Base-by-base conservation (phyloP, 2,329 filamentous ascomycete species). In the Fusarium compactum region DNA sequence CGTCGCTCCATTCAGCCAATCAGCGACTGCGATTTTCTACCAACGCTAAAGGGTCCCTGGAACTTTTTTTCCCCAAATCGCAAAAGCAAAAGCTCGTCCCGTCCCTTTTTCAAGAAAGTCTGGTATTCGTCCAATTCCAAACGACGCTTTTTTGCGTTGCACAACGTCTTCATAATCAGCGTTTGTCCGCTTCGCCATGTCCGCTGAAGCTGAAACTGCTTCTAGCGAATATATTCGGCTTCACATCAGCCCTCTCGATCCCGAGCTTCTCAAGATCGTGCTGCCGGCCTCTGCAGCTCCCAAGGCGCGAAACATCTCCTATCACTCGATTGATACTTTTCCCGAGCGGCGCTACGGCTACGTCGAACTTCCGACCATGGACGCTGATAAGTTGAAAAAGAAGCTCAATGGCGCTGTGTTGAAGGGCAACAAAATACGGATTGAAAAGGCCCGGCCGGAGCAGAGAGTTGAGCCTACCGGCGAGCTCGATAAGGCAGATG, bases 341-440 rank as follows among this genome's bases (percentile, higher is more conserved):
- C 95, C 95, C 16, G 96, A 99, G 71, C 92, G 89, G 78, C 91
- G 89, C 56, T 99, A 94, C 89, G 96, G 95, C 59, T 99, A 92
- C 82, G 85, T 98, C 64, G 94, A 97, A 48, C 82, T 99, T 40
- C 95, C 95, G 1, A 82, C 79, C 5, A 88, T 89, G 80, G 94
- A 97, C 71, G 96, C 95, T 12, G 92, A 95, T n/a, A 97, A 94
- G 80, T 82, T 98, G 57, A 94, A 91, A 82, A 95, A 92, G 82
- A 98, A 96, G 82, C 86, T 98, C 52, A 92, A 97, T 84, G 95
- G 95, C 32, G 88, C 91, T 3, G 91, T 93, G 25, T 82, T 99
- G 60, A 96, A 92, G 78, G 96, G 96, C 11, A 85, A 86, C 65
- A 98, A 97, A 81, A 89, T 98, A 74, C 89, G 89, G 63, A 88